A percentile compares a stretch with the other conserved stretches of the same genome.
Conservation (phyloP, 371 early-diverging fungal species). For the Mortierella sp. region DNA sequence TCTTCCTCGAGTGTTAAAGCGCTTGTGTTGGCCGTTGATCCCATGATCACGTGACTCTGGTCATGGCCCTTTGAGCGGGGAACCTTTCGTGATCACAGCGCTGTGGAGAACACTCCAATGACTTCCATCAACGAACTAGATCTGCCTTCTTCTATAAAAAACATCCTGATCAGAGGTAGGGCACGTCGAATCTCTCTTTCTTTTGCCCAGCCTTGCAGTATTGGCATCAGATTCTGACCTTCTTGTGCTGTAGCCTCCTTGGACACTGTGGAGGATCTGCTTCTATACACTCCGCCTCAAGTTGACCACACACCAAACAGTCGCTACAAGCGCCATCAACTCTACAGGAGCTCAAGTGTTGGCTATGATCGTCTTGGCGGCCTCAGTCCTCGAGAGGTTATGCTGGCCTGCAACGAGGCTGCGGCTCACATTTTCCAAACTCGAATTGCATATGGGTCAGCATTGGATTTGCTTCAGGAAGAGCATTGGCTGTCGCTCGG, state of each 20-base stretch:
- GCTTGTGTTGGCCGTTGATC: too few relatives aligned
- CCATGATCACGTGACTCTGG: too few relatives aligned
- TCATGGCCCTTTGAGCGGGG: too few relatives aligned
- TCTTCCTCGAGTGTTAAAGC: too few relatives aligned
- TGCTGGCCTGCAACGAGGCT: conserved; percentile 29
- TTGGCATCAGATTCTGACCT: neutral
- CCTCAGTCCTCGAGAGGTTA: conserved; percentile 29
- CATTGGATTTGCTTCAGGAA: conserved; percentile 33
- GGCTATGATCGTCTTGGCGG: conserved; percentile 32
- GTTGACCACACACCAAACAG: conserved; percentile 5
- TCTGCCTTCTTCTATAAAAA: conserved; percentile 29
- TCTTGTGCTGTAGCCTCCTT: conserved; percentile 29
- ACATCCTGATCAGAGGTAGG: conserved; percentile 24
- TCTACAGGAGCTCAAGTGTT: conserved; percentile 18
- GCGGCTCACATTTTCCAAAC: conserved; percentile 27
- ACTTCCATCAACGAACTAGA: conserved; percentile 45
- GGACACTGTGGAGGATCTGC: conserved; percentile 48
- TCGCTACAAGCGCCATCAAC: conserved; percentile 42
- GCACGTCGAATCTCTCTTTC: neutral
- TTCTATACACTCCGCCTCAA: conserved; percentile 35
- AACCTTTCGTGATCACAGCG: too few relatives aligned
- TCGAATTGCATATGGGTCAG: conserved; percentile 39
- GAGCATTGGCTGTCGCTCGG: conserved; percentile 63
- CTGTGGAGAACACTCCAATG: conserved; percentile 21
- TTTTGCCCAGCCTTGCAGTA: too few relatives aligned